phyloP scores from a whole-genome alignment of 768 basidiomycete species.

The Suillus fuscotomentosus region DNA sequence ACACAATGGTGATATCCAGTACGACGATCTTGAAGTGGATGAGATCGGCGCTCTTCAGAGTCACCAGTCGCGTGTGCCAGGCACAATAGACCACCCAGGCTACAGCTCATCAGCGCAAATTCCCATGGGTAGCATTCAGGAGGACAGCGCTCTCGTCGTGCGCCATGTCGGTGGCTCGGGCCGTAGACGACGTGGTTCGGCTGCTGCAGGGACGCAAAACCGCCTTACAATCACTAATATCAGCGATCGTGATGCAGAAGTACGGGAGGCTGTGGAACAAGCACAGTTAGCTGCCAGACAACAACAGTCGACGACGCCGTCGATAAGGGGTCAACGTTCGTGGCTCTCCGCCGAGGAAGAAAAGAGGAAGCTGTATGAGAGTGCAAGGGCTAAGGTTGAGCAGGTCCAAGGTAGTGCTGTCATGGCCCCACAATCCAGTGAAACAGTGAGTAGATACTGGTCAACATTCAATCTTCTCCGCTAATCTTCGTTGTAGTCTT shows the following conservation, averaged over 20 bases:
- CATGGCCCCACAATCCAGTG: conserved; percentile 12
- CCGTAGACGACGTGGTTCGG: conserved; percentile 33
- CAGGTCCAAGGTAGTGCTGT: conserved; percentile 34
- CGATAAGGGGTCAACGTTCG: conserved; percentile 22
- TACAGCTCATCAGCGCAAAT: conserved; percentile 18
- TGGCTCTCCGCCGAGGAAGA: conserved; percentile 44
- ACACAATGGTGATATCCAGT: conserved; percentile 17
- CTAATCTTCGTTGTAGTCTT: conserved; percentile 10
- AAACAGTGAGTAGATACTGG: not conserved
- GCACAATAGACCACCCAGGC: conserved; percentile 29
- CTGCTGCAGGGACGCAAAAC: conserved; percentile 22
- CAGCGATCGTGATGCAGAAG: conserved; percentile 30
- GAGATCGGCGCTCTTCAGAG: conserved; percentile 23
- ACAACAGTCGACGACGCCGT: conserved; percentile 21
- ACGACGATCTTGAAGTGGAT: conserved; percentile 13
- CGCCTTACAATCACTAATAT: conserved; percentile 44
- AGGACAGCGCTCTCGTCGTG: conserved; percentile 11
- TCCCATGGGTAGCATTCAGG: conserved; percentile 26
- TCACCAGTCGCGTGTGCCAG: conserved; percentile 5
- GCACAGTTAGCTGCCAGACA: conserved; percentile 24
- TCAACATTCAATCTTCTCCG: conserved; percentile 9
- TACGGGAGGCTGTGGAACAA: conserved; percentile 45
- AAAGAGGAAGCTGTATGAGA: conserved; percentile 39
- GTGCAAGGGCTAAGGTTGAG: conserved; percentile 38
- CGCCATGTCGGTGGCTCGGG: conserved; percentile 11